Evolutionary conservation across 306 rosid genomes (phyloP).

Genomic region (Sophora flavescens): DNA sequence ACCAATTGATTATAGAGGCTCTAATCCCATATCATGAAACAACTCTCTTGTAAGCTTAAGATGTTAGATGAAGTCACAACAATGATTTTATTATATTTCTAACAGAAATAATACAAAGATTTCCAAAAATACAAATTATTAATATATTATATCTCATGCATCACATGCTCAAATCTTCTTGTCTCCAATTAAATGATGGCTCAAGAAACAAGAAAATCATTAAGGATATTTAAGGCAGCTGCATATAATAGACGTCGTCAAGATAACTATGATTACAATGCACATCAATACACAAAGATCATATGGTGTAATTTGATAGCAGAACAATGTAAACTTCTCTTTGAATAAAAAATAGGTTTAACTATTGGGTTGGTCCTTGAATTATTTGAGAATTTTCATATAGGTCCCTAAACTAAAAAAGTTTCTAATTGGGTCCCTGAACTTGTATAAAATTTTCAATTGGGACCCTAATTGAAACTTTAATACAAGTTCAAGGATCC

Average conservation of each 20-base stretch:
- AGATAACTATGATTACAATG: conserved; percentile 25
- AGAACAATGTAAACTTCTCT: conserved; percentile 10
- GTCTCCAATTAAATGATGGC: neutral
- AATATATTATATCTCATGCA: conserved; percentile 8
- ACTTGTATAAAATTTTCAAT: too few relatives aligned
- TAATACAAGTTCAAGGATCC: too few relatives aligned
- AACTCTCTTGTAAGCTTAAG: neutral
- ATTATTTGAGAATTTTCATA: too few relatives aligned
- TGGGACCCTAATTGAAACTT: too few relatives aligned
- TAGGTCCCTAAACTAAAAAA: too few relatives aligned
- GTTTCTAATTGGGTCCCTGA: too few relatives aligned
- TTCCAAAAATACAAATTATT: neutral
- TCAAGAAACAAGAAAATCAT: conserved; percentile 12
- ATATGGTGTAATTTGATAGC: neutral
- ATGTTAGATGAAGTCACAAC: neutral
- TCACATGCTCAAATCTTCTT: conserved; percentile 36
- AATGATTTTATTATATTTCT: neutral
- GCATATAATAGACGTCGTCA: conserved; percentile 12
- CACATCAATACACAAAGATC: conserved; percentile 11
- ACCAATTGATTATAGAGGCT: neutral
- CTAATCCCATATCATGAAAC: neutral
- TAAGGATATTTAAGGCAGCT: neutral
- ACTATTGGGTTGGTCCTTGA: too few relatives aligned
- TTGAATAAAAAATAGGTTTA: neutral
- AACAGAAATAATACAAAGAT: neutral